Evolutionary conservation across 1,139 yeast genomes (phyloP).

Genomic region (Kazachstania sp.): DNA sequence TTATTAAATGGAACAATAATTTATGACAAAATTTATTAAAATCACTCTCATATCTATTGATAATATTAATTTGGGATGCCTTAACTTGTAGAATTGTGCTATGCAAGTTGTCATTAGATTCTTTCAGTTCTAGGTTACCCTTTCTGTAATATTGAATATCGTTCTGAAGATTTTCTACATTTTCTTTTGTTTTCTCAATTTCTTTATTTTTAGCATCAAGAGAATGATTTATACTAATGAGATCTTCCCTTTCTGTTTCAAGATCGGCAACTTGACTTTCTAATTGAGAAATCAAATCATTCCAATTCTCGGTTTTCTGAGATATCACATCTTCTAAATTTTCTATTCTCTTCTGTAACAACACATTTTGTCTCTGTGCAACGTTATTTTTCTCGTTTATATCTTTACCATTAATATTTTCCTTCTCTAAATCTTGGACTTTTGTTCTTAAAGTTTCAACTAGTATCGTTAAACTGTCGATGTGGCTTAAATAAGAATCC

Average conservation of each 20-base stretch:
- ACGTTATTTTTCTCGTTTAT: slow-evolving; percentile 14
- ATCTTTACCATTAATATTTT: slow-evolving; percentile 17
- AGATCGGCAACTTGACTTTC: slow-evolving; percentile 28
- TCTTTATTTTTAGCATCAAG: slow-evolving; percentile 30
- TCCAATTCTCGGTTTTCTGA: slow-evolving; percentile 31
- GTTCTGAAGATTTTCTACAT: background rate
- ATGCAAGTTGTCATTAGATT: slow-evolving; percentile 1
- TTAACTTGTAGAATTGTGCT: slow-evolving; percentile 1
- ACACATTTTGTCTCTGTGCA: slow-evolving; percentile 14
- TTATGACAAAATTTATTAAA: slow-evolving; percentile 19
- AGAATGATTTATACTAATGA: slow-evolving; percentile 17
- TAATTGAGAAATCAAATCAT: slow-evolving; percentile 33
- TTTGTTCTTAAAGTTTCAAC: slow-evolving; percentile 12
- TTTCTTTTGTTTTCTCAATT: background rate
- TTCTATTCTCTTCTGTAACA: slow-evolving; percentile 13
- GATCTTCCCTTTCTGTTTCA: slow-evolving; percentile 24
- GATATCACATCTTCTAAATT: slow-evolving; percentile 15
- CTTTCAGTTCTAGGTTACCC: background rate
- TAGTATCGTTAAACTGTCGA: slow-evolving; percentile 13
- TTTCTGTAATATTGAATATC: background rate
- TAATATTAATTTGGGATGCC: slow-evolving; percentile 1
- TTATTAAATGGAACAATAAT: slow-evolving; percentile 35
- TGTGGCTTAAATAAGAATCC: slow-evolving; percentile 13
- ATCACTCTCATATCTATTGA: slow-evolving; percentile 11
- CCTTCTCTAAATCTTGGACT: slow-evolving; percentile 16